Conservation (phyloP, 2,329 filamentous ascomycete genomes). For the Xylaria multiplex region DNA sequence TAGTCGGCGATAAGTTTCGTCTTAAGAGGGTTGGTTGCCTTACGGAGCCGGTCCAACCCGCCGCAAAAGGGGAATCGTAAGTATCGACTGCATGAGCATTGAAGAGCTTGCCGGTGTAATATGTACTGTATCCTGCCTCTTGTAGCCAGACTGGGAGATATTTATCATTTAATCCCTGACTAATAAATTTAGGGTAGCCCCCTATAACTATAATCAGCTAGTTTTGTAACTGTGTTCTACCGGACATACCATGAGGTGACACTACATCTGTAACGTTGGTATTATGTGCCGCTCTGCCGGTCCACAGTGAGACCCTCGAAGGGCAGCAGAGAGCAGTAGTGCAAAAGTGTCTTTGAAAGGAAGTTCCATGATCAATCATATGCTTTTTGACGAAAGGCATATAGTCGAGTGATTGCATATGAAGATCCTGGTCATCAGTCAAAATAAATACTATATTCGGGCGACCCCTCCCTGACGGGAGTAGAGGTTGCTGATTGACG, state of each 20-base stretch:
- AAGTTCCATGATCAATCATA: conserved; percentile 66
- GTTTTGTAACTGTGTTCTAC: neutral
- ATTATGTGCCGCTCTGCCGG: conserved; percentile 74
- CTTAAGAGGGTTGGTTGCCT: conserved; percentile 3
- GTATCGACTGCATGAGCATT: conserved; percentile 71
- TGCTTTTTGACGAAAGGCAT: conserved; percentile 68
- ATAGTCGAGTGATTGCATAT: conserved; percentile 69
- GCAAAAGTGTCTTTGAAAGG: conserved; percentile 71
- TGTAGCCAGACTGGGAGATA: conserved; percentile 79
- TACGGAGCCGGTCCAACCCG: conserved; percentile 67
- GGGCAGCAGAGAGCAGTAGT: conserved; percentile 75
- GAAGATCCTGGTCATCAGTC: conserved; percentile 74
- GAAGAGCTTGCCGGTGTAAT: conserved; percentile 78
- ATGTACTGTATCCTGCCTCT: conserved; percentile 73
- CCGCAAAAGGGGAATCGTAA: conserved; percentile 66
- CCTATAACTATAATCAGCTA: conserved; percentile 48
- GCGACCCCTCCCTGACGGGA: conserved; percentile 16
- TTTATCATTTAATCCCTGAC: conserved; percentile 71
- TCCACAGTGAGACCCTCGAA: conserved; percentile 71
- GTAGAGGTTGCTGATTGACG: conserved; percentile 38
- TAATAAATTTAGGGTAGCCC: conserved; percentile 73
- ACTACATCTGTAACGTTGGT: conserved; percentile 72
- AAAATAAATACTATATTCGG: conserved; percentile 74
- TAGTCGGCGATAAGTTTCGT: neutral
- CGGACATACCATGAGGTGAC: conserved; percentile 63